A percentile compares a stretch with the other conserved stretches of the same genome.
Evolutionary conservation across 73 alveolate species (phyloP).

Genomic region (Stentor roeselii): DNA sequence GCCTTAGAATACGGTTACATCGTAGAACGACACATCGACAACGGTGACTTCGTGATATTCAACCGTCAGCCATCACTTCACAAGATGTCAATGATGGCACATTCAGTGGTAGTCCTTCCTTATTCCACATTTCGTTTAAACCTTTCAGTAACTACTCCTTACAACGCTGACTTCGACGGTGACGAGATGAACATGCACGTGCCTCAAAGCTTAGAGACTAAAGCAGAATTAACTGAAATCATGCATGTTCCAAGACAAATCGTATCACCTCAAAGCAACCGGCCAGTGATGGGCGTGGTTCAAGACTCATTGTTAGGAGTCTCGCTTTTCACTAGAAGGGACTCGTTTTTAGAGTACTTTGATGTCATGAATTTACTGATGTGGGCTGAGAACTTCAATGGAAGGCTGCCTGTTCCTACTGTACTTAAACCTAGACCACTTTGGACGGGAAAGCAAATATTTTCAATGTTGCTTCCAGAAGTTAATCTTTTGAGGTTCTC

Average conservation of each 20-base stretch:
- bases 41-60: constrained; percentile 93
- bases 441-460: constrained; percentile 97
- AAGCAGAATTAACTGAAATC: constrained; percentile 93
- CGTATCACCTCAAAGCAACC: constrained; percentile 96
- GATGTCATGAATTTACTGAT: constrained; percentile 92
- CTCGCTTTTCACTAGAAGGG: constrained; percentile 92
- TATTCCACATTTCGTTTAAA: constrained; percentile 98
- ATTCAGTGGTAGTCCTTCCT: constrained; percentile 96
- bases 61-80: constrained; percentile 99
- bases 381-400: constrained; percentile 96
- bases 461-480: constrained; percentile 94
- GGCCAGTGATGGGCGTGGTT: constrained; percentile 99
- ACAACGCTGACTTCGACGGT: constrained; percentile 99
- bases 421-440: constrained; percentile 96
- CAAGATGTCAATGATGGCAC: constrained; percentile 99
- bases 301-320: constrained; percentile 97
- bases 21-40: constrained; percentile 98
- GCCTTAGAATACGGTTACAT: constrained; percentile 84
- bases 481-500: constrained; percentile 37
- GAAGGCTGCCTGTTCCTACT: constrained; percentile 98
- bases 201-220: constrained; percentile 97
- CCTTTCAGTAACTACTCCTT: constrained; percentile 99
- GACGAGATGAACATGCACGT: constrained; percentile 99
- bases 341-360: constrained; percentile 82
- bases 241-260: constrained; percentile 96